Base-by-base conservation (phyloP, 2,329 filamentous ascomycete genomes). In the Cladophialophora carrionii region DNA sequence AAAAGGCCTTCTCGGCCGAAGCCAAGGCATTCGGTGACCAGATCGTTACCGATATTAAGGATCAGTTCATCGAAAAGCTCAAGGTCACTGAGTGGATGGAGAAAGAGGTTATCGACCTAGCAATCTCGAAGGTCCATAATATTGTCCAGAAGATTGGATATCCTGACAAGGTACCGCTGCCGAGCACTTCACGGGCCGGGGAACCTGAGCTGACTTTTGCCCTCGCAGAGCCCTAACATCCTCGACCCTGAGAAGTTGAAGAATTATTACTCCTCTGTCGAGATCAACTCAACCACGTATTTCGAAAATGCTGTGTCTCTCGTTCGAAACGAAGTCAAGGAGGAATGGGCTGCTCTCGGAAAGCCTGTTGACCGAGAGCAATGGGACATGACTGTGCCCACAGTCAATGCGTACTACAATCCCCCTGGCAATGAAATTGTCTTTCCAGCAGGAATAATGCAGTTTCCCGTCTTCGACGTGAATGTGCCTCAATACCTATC, bases 81-180 rank as follows among this genome's bases (percentile, higher is more conserved):
- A 79, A 83, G 41, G 76, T 78, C 2, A 84, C 85, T 0, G 77
- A 81, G 17, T 91, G 88, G 88, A 89, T 90, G 83, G 85, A 87
- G 51, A 77, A 84, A 1, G 80, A 84, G 52, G 85, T 88, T 22
- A 83, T 84, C 52, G 78, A 84, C 60, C 78, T 86, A 6, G 87
- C 87, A 1, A 84, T 86, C 51, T 78, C 87, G 61, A 90, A 90
- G 73, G 84, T 90, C 2, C 80, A 86, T 68, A 87, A 88, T 63
- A 90, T 90, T 68, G 78, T 84, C 20, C 86, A 88, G 68, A 89
- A 89, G 73, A 87, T 90, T 60, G 88, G 87, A 1, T 90, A 88
- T 71, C 87, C 87, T 1, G 86, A 83, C 1, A 83, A 70, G 66
- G 67, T 68, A 64, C 57, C 59, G 12, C 48, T 20, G 34, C 41